Base-by-base conservation (phyloP, 257 asterid species). In the Cordia subcordata region DNA sequence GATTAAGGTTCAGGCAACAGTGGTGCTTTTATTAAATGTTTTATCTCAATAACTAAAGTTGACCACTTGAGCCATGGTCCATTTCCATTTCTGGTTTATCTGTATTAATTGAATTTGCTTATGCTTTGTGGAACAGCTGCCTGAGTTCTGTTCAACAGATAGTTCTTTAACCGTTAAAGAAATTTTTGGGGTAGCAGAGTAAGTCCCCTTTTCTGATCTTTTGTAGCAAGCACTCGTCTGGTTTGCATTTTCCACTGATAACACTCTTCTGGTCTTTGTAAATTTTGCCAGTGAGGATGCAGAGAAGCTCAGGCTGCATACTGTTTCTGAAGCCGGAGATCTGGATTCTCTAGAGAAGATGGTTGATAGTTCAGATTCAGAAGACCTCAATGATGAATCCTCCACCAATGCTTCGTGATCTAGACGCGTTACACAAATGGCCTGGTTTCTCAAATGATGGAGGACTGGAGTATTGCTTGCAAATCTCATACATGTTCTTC, bases 121-220 rank as follows among this genome's bases (percentile, higher is more conserved):
- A 11, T 45, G 18, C 62, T 18, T 62, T 53, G 32, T 66, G 67
- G 44, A 61, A 17, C 81, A 92, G 97, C 80, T 88, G 64, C 96
- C 97, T 1, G 97, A 88, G 75, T 88, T 92, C 67, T 88, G 97
- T 70, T 80, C 94, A 33, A 80, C 77, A 66, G 94, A 79, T 60
- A 81, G 91, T 81, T 63, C 99, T 64, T 72, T 92, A 57, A 89
- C 81, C 6, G 91, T 92, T 44, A 92, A 88, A 65, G 96, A 87
- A 69, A 77, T 85, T 49, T 92, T 88, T 63, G 99, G 99, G 35
- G 97, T 83, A 12, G 85, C 96, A 37, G 99, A 92, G 96, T 92
- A 84, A 81, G 99, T 68, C 49, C 39, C 65, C 55, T 69, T 64
- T 50, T 64, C 68, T 39, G 11, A 32, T 62, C 22, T 66, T 54